phyloP scores from a whole-genome alignment of 148 eudicot genomes.

The Silene latifolia region DNA sequence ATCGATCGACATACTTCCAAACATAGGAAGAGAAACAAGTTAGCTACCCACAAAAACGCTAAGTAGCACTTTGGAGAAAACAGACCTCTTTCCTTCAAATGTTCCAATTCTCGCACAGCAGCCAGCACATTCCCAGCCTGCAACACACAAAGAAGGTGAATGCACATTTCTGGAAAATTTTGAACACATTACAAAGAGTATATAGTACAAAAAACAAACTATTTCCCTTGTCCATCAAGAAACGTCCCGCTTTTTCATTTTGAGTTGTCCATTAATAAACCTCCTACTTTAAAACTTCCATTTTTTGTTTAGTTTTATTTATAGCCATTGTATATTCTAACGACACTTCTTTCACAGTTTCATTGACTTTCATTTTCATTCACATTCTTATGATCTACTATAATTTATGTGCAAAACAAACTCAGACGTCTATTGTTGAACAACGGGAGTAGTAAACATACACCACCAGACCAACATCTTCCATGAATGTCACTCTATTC shows the following conservation, averaged over 20 bases:
- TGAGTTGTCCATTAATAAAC: background rate
- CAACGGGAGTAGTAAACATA: background rate
- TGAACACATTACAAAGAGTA: background rate
- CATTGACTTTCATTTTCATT: background rate
- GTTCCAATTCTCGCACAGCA: conserved; percentile 69
- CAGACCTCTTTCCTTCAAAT: conserved; percentile 64
- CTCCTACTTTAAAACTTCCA: background rate
- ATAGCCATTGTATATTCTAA: background rate
- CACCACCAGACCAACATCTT: background rate
- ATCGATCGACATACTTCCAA: conserved; percentile 6
- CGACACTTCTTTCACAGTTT: background rate
- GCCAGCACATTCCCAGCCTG: conserved; percentile 71
- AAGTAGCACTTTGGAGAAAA: background rate
- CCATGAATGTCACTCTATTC: background rate
- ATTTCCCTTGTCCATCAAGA: background rate
- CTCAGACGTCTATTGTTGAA: background rate
- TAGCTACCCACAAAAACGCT: background rate
- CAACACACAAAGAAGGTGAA: conserved; percentile 20
- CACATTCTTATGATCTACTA: background rate
- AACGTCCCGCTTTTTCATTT: background rate
- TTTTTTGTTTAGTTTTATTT: too few species aligned
- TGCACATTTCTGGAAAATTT: background rate
- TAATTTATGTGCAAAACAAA: background rate
- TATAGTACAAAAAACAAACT: background rate
- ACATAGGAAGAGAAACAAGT: background rate